Evolutionary conservation across 495 filamentous ascomycete species (phyloP), one percentile per base, ranked within the genome.

Genomic region (Podospora conica): DNA sequence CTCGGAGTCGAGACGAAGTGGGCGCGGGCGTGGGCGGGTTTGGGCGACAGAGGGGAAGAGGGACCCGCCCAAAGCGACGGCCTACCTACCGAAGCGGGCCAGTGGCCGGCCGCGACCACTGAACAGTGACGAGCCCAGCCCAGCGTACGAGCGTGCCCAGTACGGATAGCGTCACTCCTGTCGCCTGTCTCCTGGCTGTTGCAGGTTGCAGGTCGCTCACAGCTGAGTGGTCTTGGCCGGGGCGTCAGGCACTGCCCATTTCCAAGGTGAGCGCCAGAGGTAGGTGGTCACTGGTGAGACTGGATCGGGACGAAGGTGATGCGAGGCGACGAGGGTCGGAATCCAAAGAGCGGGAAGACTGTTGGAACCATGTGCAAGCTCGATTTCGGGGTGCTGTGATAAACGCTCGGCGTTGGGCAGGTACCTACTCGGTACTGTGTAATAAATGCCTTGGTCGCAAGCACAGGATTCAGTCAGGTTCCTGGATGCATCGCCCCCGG

Each of bases 31-130:
- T 58, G 18, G 58, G 64, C 24, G 23, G 60, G 63, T 63, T 66
- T 69, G 66, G 65, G 68, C 57, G 59, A 65, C 40, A 48, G 58
- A 69, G n/a, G 48, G 64, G 64, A 54, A 58, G 53, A 48, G 28
- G 66, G 66, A 65, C 66, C 66, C 66, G 63, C 66, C 29, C 40
- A 48, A 48, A 48, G 40, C 40, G 40, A 48, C 29, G 29, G 12
- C 28, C 28, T 55, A 25, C 48, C 23, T 24, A 31, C 54, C 54
- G 60, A 59, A 58, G 60, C 65, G 65, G 65, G 53, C 58, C 65
- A 61, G 58, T 61, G 65, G 61, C 64, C 28, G n/a, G n/a, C n/a
- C n/a, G n/a, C n/a, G n/a, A n/a, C n/a, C n/a, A n/a, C n/a, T n/a
- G n/a, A n/a, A n/a, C 55, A 59, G 56, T 58, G 27, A 23, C 31